Evolutionary conservation across 2,329 filamentous ascomycete genomes (phyloP), one percentile per base, ranked within the genome.

Genomic region (Cladophialophora bantiana): DNA sequence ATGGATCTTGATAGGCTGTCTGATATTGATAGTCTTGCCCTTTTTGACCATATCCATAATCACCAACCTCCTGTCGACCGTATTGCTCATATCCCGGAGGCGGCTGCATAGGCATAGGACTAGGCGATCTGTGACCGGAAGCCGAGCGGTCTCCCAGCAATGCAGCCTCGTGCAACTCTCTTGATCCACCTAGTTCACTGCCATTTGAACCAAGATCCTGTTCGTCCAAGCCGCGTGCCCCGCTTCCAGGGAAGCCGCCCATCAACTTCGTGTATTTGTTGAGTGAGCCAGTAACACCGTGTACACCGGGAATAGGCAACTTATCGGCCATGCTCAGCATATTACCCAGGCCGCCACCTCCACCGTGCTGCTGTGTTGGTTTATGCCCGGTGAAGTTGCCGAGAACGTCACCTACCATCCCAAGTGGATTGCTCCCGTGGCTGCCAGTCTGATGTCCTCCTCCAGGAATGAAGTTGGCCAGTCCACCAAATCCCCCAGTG

Each of bases 221-320:
- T 32, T 63, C 65, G 48, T 70, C 66, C 2, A 68, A 64, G 20
- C 66, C 68, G 35, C 68, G 63, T n/a, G 55, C 42, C 7, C 70
- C 70, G 5, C 70, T 67, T n/a, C 65, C 67, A 12, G 69, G 66
- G 38, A 68, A 60, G 5, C 59, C 61, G 35, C 67, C 65, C 36
- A 67, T 64, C 40, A 71, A 64, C 59, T 74, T 74, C 45, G 50
- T 55, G 67, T 72, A 73, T 58, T 71, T 72, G 65, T 65, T 70
- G 45, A 71, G 56, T 34, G 65, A 54, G 42, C 60, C 62, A n/a
- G 64, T 52, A n/a, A 69, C 63, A 26, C 67, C 66, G 10, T 60
- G 55, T 1, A 69, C 64, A 2, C 72, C 72, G 1, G 71, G 70
- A 45, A 73, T 69, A 10, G 72, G 70, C n/a, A 74, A 59, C 55